These are phyloP conservation scores for Neonectria hederae DNA, from an alignment of 2,329 filamentous ascomycete species.

Conservation along the genomic window DNA sequence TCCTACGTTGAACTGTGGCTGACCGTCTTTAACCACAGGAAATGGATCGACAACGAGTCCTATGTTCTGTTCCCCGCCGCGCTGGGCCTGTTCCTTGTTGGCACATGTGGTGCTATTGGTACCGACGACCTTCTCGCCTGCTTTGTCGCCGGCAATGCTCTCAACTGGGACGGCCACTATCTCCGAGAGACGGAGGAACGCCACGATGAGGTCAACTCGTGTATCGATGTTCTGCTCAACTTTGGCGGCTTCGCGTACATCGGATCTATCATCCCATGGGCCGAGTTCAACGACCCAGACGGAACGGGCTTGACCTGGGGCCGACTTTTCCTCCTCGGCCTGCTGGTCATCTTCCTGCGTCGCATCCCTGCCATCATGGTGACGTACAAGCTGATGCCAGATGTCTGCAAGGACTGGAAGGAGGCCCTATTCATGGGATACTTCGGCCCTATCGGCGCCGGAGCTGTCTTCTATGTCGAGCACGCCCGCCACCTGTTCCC, in stretches of 20 bases:
- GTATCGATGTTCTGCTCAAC: conserved; percentile 66
- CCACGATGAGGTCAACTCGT: conserved; percentile 68
- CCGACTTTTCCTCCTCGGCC: conserved; percentile 59
- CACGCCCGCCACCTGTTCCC: conserved; percentile 54
- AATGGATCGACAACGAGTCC: conserved; percentile 65
- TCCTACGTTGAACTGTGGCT: neutral
- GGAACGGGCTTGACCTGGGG: conserved; percentile 61
- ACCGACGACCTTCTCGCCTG: conserved; percentile 69
- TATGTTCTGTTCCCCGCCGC: conserved; percentile 62
- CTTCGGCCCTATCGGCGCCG: conserved; percentile 81
- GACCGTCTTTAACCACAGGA: conserved; percentile 26
- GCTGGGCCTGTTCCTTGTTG: conserved; percentile 64
- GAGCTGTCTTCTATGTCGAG: conserved; percentile 77
- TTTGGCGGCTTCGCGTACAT: conserved; percentile 70
- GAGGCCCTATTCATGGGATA: conserved; percentile 70
- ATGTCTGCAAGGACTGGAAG: conserved; percentile 59
- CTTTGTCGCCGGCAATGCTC: conserved; percentile 65
- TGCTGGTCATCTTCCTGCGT: conserved; percentile 62
- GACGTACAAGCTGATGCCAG: conserved; percentile 63
- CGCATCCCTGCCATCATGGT: conserved; percentile 64
- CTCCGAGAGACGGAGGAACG: conserved; percentile 62
- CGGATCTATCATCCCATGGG: conserved; percentile 64
- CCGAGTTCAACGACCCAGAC: conserved; percentile 60
- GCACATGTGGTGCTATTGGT: conserved; percentile 65
- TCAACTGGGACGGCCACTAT: conserved; percentile 71